phyloP scores from a whole-genome alignment of 2,329 filamentous ascomycete genomes.

The Colletotrichum sojae region DNA sequence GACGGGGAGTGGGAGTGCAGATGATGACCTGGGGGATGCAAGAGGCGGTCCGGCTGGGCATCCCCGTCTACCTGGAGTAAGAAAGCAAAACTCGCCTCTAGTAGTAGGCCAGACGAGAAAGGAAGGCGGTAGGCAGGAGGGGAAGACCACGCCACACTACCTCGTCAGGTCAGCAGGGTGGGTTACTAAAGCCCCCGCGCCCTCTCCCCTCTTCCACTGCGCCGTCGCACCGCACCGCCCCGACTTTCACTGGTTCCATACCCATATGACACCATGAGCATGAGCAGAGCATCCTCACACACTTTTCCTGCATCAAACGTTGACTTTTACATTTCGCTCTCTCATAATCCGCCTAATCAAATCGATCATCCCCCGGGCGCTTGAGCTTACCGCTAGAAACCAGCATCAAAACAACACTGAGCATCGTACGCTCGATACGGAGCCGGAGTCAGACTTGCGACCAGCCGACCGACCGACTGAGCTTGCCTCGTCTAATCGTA shows the following conservation, averaged over 20 bases:
- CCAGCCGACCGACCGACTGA: neutral
- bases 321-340: slow-evolving; percentile 37
- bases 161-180: slow-evolving; percentile 13
- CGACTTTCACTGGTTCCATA: slow-evolving; percentile 27
- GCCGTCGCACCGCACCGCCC: neutral
- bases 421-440: neutral
- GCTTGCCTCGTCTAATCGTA: slow-evolving; percentile 1
- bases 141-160: too few species aligned
- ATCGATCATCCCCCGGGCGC: slow-evolving; percentile 35
- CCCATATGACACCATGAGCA: slow-evolving; percentile 38
- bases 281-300: slow-evolving; percentile 40
- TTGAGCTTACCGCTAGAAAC: slow-evolving; percentile 4
- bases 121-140: too few species aligned
- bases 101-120: neutral
- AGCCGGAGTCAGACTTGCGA: slow-evolving; percentile 4
- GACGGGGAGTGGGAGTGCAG: too few species aligned
- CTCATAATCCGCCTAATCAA: slow-evolving; percentile 23
- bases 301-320: slow-evolving; percentile 30
- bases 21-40: too few species aligned
- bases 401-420: slow-evolving; percentile 10
- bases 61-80: too few species aligned
- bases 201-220: slow-evolving; percentile 32
- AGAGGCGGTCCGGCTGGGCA: too few species aligned
- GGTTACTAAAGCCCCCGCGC: slow-evolving; percentile 37
- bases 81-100: too few species aligned